These are phyloP conservation scores for Pichia sp. DNA, from an alignment of 1,139 yeast species.

Conservation along the genomic window DNA sequence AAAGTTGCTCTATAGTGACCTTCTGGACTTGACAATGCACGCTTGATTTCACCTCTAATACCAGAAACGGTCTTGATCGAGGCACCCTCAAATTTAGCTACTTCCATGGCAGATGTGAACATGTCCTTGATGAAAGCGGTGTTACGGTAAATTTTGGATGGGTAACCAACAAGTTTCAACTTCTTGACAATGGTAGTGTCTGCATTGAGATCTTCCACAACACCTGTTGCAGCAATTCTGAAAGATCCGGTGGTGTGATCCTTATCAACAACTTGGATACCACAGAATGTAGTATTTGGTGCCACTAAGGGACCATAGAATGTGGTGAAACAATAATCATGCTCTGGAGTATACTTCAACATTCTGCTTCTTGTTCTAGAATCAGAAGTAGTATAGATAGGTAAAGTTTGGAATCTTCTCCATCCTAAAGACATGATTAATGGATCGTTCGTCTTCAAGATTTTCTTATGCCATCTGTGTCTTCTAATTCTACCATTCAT, in stretches of 20 bases:
- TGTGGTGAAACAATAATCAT: slow-evolving; percentile 92
- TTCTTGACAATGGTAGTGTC: slow-evolving; percentile 91
- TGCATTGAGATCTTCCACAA: slow-evolving; percentile 87
- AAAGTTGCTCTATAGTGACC: slow-evolving; percentile 99
- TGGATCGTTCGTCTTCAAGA: slow-evolving; percentile 93
- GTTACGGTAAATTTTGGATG: slow-evolving; percentile 87
- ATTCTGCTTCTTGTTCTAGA: slow-evolving; percentile 96
- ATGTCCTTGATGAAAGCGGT: slow-evolving; percentile 96
- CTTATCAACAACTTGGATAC: slow-evolving; percentile 81
- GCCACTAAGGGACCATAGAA: slow-evolving; percentile 97
- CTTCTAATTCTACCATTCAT: slow-evolving; percentile 91
- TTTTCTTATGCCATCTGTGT: slow-evolving; percentile 98
- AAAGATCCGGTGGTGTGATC: slow-evolving; percentile 83
- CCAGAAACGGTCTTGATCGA: slow-evolving; percentile 95
- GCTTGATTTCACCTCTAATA: slow-evolving; percentile 92
- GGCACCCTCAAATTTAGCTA: slow-evolving; percentile 98
- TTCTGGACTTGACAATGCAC: slow-evolving; percentile 90
- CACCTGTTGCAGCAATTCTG: slow-evolving; percentile 97
- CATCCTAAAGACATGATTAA: slow-evolving; percentile 90
- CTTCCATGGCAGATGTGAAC: slow-evolving; percentile 90
- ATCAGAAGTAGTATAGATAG: slow-evolving; percentile 93
- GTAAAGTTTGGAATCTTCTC: slow-evolving; percentile 97
- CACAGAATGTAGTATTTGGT: slow-evolving; percentile 96
- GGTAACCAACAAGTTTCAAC: slow-evolving; percentile 89
- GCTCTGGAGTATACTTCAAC: slow-evolving; percentile 98